A percentile compares a stretch with the other conserved stretches of the same genome.
Evolutionary conservation across 768 basidiomycete species (phyloP).

Genomic region (Boletus vermiculosoides): DNA sequence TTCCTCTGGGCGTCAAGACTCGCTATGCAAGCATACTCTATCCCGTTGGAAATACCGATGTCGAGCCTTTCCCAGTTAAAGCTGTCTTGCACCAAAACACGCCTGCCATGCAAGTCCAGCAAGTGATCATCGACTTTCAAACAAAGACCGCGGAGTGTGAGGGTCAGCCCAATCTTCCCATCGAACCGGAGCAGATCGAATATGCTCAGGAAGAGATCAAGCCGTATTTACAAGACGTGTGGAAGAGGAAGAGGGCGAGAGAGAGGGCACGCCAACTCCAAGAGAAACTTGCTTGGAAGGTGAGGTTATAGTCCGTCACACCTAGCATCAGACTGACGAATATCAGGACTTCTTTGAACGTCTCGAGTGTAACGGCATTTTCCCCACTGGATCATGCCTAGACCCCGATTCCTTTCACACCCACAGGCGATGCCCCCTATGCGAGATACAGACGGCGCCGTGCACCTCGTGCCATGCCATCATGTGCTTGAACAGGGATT

Average conservation of each 20-base stretch:
- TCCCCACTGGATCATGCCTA: neutral
- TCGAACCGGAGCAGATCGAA: slow-evolving; percentile 21
- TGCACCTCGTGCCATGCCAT: slow-evolving; percentile 12
- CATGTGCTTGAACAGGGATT: slow-evolving; percentile 21
- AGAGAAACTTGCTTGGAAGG: slow-evolving; percentile 12
- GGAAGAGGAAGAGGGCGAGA: slow-evolving; percentile 5
- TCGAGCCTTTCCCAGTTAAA: slow-evolving; percentile 9
- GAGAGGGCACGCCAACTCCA: slow-evolving; percentile 4
- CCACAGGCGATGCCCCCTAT: slow-evolving; percentile 14
- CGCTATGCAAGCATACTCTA: slow-evolving; percentile 20
- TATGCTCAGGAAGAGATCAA: slow-evolving; percentile 13
- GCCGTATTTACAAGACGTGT: slow-evolving; percentile 11
- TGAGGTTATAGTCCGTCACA: neutral
- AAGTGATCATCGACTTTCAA: slow-evolving; percentile 19
- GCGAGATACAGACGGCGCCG: neutral
- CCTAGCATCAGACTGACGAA: neutral
- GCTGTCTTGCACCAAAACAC: slow-evolving; percentile 15
- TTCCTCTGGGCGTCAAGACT: neutral
- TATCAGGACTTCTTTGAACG: slow-evolving; percentile 16
- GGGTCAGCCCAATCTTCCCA: slow-evolving; percentile 13
- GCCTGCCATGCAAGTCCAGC: slow-evolving; percentile 5
- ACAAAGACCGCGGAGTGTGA: slow-evolving; percentile 15
- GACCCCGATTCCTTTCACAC: neutral
- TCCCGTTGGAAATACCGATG: slow-evolving; percentile 1
- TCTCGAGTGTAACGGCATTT: slow-evolving; percentile 12